Conservation (phyloP, 768 basidiomycete genomes). For the Boletellus ananas region DNA sequence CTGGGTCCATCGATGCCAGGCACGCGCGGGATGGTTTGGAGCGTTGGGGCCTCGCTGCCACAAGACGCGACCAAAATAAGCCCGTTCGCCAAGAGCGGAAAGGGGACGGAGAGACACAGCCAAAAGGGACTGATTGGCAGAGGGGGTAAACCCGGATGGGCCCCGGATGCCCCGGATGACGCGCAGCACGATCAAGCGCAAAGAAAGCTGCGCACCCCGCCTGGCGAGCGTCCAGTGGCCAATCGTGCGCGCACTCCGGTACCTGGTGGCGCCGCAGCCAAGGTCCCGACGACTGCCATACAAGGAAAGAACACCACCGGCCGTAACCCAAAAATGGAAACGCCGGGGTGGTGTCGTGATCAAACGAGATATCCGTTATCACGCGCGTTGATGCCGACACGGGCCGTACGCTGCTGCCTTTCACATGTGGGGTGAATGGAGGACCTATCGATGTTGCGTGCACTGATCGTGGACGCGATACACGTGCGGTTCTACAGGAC, state of each 20-base stretch:
- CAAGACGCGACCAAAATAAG: neutral
- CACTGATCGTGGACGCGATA: constrained; percentile 8
- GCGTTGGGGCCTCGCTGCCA: neutral
- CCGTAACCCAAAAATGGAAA: neutral
- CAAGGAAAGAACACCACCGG: neutral
- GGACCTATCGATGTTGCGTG: constrained; percentile 21
- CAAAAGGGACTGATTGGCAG: neutral
- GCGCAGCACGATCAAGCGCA: neutral
- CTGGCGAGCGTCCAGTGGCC: neutral
- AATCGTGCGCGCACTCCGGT: neutral
- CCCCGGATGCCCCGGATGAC: neutral
- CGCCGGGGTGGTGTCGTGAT: constrained; percentile 4
- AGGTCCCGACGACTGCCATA: neutral
- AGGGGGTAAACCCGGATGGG: neutral
- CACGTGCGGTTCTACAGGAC: neutral
- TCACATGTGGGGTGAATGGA: neutral
- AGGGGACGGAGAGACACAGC: neutral
- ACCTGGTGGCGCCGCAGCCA: constrained; percentile 4
- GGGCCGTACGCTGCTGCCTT: too few species aligned
- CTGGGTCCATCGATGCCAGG: too few species aligned
- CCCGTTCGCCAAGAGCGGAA: neutral
- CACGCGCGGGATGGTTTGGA: neutral
- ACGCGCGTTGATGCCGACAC: constrained; percentile 13
- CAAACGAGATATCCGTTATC: constrained; percentile 1
- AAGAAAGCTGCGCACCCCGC: too few species aligned